phyloP scores from a whole-genome alignment of 2,329 filamentous ascomycete species.

The Annulohypoxylon truncatum region DNA sequence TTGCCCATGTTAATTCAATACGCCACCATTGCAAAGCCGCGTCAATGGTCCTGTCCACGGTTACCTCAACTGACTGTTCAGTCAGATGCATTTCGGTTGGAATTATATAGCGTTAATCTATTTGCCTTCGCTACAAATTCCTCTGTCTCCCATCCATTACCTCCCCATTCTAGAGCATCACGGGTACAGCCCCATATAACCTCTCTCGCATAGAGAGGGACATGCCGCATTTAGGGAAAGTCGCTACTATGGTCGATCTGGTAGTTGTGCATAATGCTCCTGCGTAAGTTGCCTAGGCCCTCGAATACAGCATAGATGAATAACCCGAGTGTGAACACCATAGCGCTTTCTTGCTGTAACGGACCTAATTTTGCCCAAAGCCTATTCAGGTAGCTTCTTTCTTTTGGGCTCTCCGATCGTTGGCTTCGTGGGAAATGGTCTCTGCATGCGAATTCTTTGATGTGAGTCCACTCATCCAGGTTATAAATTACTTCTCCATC shows the following conservation, averaged over 20 bases:
- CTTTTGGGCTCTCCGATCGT: not conserved
- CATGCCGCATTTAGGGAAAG: not conserved
- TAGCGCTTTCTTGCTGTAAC: not conserved
- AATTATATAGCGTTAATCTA: no score
- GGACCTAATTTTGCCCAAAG: not conserved
- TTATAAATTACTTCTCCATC: not conserved
- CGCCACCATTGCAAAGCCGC: not conserved
- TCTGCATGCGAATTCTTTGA: not conserved
- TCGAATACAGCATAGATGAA: slow-evolving; percentile 7
- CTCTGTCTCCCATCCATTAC: not conserved
- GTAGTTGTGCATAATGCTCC: not conserved
- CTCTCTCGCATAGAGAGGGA: not conserved
- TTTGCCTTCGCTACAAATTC: not conserved
- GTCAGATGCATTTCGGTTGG: no score
- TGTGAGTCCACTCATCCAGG: not conserved
- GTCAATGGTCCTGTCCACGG: not conserved
- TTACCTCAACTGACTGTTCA: no score
- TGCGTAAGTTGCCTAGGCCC: not conserved
- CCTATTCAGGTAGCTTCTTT: not conserved
- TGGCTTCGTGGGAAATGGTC: not conserved
- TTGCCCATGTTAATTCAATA: not conserved
- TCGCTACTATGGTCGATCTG: not conserved
- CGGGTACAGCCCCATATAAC: not conserved
- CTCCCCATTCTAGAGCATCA: not conserved
- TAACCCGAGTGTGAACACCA: slow-evolving; percentile 4